Evolutionary conservation across 176 grass and related monocot genomes (phyloP).

Genomic region (Coix lacrymajobi): DNA sequence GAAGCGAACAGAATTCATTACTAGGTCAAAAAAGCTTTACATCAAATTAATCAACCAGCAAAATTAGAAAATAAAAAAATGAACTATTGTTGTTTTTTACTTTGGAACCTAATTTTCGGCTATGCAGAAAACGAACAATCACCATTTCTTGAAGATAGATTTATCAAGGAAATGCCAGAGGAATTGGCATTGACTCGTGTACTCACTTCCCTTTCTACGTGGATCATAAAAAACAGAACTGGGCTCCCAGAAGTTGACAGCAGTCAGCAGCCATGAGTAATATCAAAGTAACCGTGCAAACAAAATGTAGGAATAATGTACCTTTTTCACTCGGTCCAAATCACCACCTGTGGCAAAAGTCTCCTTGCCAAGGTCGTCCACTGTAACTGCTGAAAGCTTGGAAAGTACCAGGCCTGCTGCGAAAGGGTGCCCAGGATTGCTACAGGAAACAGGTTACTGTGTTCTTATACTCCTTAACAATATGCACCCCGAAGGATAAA

Average conservation of each 20-base stretch:
- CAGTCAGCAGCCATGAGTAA: neutral
- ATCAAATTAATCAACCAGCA: slow-evolving; percentile 11
- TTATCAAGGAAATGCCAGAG: neutral
- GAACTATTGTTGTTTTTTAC: neutral
- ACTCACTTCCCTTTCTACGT: slow-evolving; percentile 7
- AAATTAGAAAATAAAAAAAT: slow-evolving; percentile 7
- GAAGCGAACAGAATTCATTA: neutral
- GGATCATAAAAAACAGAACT: neutral
- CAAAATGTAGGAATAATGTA: slow-evolving; percentile 15
- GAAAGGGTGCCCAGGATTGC: slow-evolving; percentile 97
- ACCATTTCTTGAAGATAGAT: neutral
- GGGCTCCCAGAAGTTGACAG: slow-evolving; percentile 1
- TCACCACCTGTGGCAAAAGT: slow-evolving; percentile 90
- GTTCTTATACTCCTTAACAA: slow-evolving; percentile 3
- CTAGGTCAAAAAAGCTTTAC: slow-evolving; percentile 11
- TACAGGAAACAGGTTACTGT: slow-evolving; percentile 50
- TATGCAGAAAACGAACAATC: neutral
- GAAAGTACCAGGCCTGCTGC: slow-evolving; percentile 77
- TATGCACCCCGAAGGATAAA: slow-evolving; percentile 15
- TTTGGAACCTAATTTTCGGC: slow-evolving; percentile 4
- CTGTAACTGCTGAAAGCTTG: slow-evolving; percentile 84
- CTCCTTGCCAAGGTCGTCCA: slow-evolving; percentile 86
- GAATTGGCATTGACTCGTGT: neutral
- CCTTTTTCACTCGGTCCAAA: slow-evolving; percentile 85
- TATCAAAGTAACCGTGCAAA: slow-evolving; percentile 9